Percentiles rank a stretch among this genome's conserved stretches.
Evolutionary conservation across 495 filamentous ascomycete genomes (phyloP).

Genomic region (Talaromyces trachyspermus): DNA sequence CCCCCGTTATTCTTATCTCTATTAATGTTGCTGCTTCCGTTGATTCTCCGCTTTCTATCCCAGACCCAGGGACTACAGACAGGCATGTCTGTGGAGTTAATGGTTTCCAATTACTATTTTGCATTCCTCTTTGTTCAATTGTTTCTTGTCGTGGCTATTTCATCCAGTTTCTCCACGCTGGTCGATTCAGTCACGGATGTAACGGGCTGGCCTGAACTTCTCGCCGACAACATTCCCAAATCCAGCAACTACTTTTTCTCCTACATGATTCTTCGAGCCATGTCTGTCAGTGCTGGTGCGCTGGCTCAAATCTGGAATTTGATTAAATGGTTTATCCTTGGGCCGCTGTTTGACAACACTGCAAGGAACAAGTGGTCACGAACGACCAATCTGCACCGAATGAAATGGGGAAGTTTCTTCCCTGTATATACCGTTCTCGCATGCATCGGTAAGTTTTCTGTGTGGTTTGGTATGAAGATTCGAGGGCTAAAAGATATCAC

Average conservation of each 20-base stretch:
- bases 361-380: constrained; percentile 83
- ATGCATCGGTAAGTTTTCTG: constrained; percentile 63
- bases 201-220: constrained; percentile 51
- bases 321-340: constrained; percentile 72
- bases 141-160: constrained; percentile 86
- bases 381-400: constrained; percentile 66
- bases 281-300: constrained; percentile 83
- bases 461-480: no score
- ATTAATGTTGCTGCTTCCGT: constrained; percentile 72
- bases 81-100: constrained; percentile 69
- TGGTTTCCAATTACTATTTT: constrained; percentile 90
- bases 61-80: constrained; percentile 74
- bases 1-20: constrained; percentile 73
- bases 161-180: constrained; percentile 68
- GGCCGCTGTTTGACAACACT: constrained; percentile 74
- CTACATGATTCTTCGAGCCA: constrained; percentile 92
- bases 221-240: constrained; percentile 78
- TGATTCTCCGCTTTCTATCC: constrained; percentile 68
- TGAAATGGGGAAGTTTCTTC: constrained; percentile 91
- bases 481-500: constrained; percentile 10
- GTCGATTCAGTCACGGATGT: constrained; percentile 55
- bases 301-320: constrained; percentile 77
- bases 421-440: constrained; percentile 94
- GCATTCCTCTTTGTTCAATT: constrained; percentile 91
- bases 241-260: constrained; percentile 97